These are phyloP conservation scores for Penicillium argentinense DNA, from an alignment of 495 filamentous ascomycete genomes.

Conservation along the genomic window DNA sequence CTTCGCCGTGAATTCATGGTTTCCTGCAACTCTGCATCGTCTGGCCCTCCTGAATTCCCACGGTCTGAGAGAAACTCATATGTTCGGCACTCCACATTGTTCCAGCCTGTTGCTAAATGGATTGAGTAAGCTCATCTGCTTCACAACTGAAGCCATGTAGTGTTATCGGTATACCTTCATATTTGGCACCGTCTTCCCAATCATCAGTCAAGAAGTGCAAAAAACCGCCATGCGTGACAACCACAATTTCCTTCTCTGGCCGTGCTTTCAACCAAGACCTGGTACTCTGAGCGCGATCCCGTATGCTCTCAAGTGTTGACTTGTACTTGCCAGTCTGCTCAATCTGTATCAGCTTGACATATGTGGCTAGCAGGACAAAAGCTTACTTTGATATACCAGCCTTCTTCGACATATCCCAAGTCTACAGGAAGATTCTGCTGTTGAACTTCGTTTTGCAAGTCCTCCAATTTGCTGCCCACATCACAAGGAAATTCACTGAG, in stretches of 20 bases:
- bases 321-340: constrained; percentile 45
- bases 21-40: constrained; percentile 55
- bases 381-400: constrained; percentile 60
- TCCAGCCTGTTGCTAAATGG: constrained; percentile 69
- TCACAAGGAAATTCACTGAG: constrained; percentile 69
- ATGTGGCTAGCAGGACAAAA: too few species aligned
- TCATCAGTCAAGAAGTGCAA: constrained; percentile 73
- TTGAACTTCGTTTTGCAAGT: constrained; percentile 57
- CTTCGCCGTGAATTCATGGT: constrained; percentile 54
- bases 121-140: neutral
- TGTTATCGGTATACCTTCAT: constrained; percentile 36
- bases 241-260: constrained; percentile 53
- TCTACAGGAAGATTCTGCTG: constrained; percentile 49
- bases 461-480: constrained; percentile 51
- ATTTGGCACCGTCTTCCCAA: constrained; percentile 54
- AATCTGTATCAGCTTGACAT: neutral
- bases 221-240: constrained; percentile 62
- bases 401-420: constrained; percentile 47
- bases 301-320: constrained; percentile 49
- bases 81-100: constrained; percentile 69
- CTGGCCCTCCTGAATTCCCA: constrained; percentile 19
- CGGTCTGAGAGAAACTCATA: constrained; percentile 56
- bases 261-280: constrained; percentile 56
- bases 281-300: constrained; percentile 55
- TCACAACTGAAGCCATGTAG: too few species aligned